phyloP scores from a whole-genome alignment of 106 monocot genomes.

The Allium sativum region DNA sequence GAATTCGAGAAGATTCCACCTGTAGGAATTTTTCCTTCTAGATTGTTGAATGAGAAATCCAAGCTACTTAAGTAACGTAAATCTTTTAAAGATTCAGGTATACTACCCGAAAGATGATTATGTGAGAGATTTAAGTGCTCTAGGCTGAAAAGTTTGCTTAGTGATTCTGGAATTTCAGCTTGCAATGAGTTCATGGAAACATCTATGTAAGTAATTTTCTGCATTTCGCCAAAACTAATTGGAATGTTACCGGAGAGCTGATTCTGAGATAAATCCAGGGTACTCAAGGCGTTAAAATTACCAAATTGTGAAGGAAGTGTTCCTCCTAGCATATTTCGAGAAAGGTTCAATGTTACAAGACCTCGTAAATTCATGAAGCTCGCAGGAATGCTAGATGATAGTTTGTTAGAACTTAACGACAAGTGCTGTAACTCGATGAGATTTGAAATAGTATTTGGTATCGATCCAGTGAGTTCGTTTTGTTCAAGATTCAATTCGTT shows the following conservation, averaged over 20 bases:
- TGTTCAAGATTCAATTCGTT: background rate
- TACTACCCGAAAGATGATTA: constrained; percentile 8
- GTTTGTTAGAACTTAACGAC: background rate
- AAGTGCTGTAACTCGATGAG: background rate
- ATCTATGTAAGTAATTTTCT: background rate
- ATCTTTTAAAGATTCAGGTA: constrained; percentile 10
- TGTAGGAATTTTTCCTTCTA: constrained; percentile 13
- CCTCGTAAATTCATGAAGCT: constrained; percentile 1
- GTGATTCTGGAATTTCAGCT: constrained; percentile 11
- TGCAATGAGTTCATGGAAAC: constrained; percentile 1
- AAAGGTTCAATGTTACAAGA: constrained; percentile 3
- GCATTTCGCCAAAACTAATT: constrained; percentile 4
- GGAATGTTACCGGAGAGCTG: constrained; percentile 8
- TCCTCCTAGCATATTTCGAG: constrained; percentile 7
- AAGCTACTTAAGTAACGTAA: background rate
- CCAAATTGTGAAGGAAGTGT: constrained; percentile 3
- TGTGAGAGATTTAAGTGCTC: constrained; percentile 7
- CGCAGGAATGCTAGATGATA: constrained; percentile 4
- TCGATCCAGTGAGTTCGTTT: constrained; percentile 3
- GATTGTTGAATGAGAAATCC: constrained; percentile 21
- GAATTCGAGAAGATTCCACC: constrained; percentile 12
- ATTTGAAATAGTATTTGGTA: constrained; percentile 5
- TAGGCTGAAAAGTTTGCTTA: constrained; percentile 5
- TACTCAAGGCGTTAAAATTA: background rate
- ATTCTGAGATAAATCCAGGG: constrained; percentile 4